Base-by-base conservation (phyloP, 2,329 filamentous ascomycete genomes). In the Fusarium sp. region DNA sequence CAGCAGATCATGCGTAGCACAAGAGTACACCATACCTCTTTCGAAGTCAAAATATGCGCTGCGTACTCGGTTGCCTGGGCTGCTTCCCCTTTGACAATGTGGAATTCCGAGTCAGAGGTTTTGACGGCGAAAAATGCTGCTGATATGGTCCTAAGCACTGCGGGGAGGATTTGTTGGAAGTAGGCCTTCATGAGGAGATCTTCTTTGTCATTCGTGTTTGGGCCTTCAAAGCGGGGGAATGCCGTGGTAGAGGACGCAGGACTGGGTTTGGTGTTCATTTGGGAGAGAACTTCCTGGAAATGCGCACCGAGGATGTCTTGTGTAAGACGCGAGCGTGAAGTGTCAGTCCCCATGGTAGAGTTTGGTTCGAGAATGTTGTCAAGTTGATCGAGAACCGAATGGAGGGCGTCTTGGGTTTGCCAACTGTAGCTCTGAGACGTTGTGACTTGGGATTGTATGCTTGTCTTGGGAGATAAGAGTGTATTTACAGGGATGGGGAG, bases 1-100 rank as follows among this genome's bases (percentile, higher is more conserved):
- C 61, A 64, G 2, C 30, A 64, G 7, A 64, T 44, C 59, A 64
- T 64, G 13, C 59, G 32, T 7, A 64, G 9, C 13, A 64, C 30
- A 33, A 64, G 32, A 28, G n/a, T 44, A 4, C 45, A 64, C 61
- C 61, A 64, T 0, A 44, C 6, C 7, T 64, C 35, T n/a, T 51
- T 64, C 1, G 30, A 56, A 14, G 15, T 35, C 11, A 40, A 32
- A 19, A 58, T n/a, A 51, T 64, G 52, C 6, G 7, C 35, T 1
- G 35, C 52, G 7, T 50, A 64, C 30, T 64, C 61, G 3, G 59
- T 40, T 2, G 26, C 46, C n/a, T 64, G 46, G 2, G 45, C 45
- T 2, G 37, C 9, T 1, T 58, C 45, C 5, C 46, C 53, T 9
- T 58, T 64, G 13, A 39, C 30, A 0, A 63, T 46, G 7, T 64